These are phyloP conservation scores for Pyrenopolyporus hunteri DNA, from an alignment of 495 filamentous ascomycete species.

Conservation along the genomic window DNA sequence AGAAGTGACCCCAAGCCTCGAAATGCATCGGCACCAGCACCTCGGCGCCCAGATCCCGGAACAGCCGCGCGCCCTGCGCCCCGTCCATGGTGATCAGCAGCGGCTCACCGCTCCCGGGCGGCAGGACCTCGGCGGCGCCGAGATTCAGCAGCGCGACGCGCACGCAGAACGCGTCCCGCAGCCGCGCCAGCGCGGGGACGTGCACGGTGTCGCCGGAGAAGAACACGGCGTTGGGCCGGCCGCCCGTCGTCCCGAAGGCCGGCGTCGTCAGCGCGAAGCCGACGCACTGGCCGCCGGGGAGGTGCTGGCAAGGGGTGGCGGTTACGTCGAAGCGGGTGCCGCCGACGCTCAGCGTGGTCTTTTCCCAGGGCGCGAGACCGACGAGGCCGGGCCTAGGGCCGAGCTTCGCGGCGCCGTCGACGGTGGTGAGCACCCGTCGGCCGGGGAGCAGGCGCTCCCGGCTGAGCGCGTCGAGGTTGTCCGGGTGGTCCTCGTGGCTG, in stretches of 20 bases:
- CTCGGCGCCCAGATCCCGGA: slow-evolving; percentile 53
- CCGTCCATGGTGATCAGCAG: slow-evolving; percentile 61
- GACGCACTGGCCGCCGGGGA: slow-evolving; percentile 55
- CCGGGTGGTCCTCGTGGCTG: slow-evolving; percentile 62
- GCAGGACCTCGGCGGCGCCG: slow-evolving; percentile 41
- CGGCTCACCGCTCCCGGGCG: slow-evolving; percentile 37
- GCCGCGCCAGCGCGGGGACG: slow-evolving; percentile 48
- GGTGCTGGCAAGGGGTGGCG: slow-evolving; percentile 54
- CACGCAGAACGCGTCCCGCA: slow-evolving; percentile 44
- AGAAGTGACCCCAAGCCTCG: slow-evolving; percentile 60
- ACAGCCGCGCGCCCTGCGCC: slow-evolving; percentile 48
- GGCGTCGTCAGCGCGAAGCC: slow-evolving; percentile 54
- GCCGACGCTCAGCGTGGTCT: slow-evolving; percentile 25
- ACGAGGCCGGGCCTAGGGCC: slow-evolving; percentile 51
- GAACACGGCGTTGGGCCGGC: slow-evolving; percentile 58
- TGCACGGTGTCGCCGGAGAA: slow-evolving; percentile 64
- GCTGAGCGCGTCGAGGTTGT: slow-evolving; percentile 57
- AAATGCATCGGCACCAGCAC: slow-evolving; percentile 60
- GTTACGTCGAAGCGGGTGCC: slow-evolving; percentile 55
- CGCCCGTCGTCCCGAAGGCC: slow-evolving; percentile 50
- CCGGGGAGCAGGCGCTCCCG: slow-evolving; percentile 52
- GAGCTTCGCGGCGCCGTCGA: slow-evolving; percentile 56
- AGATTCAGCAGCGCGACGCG: slow-evolving; percentile 49
- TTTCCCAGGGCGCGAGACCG: slow-evolving; percentile 49
- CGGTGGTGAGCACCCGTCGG: slow-evolving; percentile 57